Base-by-base conservation (phyloP, 1,284 basidiomycete species). In the Papiliotrema laurentii region DNA sequence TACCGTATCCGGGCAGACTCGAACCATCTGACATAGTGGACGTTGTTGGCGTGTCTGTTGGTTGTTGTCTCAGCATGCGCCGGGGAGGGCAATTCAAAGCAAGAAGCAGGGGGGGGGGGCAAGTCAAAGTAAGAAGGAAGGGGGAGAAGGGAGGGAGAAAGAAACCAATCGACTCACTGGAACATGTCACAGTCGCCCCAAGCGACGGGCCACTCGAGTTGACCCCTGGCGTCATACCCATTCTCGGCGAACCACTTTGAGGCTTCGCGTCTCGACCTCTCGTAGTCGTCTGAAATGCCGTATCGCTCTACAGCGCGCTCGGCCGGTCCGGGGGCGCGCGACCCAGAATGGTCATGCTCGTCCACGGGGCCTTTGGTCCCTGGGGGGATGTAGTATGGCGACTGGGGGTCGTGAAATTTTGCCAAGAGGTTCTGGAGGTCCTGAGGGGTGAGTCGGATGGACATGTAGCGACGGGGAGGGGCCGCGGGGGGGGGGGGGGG, bases 121-220 rank as follows among this genome's bases (percentile, higher is more conserved):
- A n/a, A n/a, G n/a, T n/a, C 10, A 33, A n/a, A 9, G 30, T n/a
- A 33, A 33, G 30, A 9, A n/a, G n/a, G n/a, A n/a, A n/a, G n/a
- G n/a, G n/a, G n/a, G n/a, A n/a, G n/a, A n/a, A n/a, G n/a, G n/a
- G n/a, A n/a, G n/a, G n/a, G n/a, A n/a, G n/a, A 13, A 43, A 21
- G 30, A 21, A 13, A 14, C 27, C 31, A 10, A 34, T 22, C 24
- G 24, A 62, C 69, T 57, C 56, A 71, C 71, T 60, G 53, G 56
- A 68, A 72, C 55, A 64, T 69, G 56, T 74, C 72, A 35, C 57
- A 60, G 39, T 74, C 68, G 0, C 72, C 72, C 72, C 72, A 74
- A 5, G 68, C 68, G 16, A 69, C 65, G 16, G 67, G 65, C 63
- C 68, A 69, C 47, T 68, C 68, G 40, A 72, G 41, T 5, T 62